Conservation (phyloP, 2,329 filamentous ascomycete genomes). For the Penicillium sp. region DNA sequence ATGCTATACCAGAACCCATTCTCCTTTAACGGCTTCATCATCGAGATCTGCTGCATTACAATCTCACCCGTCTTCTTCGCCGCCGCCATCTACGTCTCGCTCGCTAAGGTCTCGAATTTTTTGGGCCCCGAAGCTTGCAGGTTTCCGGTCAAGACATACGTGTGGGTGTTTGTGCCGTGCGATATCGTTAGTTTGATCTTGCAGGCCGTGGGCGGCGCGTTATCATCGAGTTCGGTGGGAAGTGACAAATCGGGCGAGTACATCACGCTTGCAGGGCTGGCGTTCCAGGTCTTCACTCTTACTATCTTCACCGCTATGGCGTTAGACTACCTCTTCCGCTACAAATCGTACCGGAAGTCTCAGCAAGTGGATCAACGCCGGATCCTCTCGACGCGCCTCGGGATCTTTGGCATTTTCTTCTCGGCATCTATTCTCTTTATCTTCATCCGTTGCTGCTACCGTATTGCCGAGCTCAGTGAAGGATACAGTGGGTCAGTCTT, state of each 20-base stretch:
- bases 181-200: slow-evolving; percentile 47
- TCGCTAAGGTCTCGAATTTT: slow-evolving; percentile 47
- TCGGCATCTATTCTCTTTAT: slow-evolving; percentile 56
- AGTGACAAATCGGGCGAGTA: slow-evolving; percentile 34
- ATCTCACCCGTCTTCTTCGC: slow-evolving; percentile 40
- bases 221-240: slow-evolving; percentile 25
- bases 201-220: slow-evolving; percentile 46
- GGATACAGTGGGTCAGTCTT: slow-evolving; percentile 53
- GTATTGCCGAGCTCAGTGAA: slow-evolving; percentile 65
- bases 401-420: slow-evolving; percentile 54
- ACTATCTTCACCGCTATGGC: slow-evolving; percentile 18
- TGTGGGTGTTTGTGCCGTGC: slow-evolving; percentile 44
- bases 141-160: slow-evolving; percentile 38
- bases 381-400: slow-evolving; percentile 36
- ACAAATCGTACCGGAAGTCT: slow-evolving; percentile 25
- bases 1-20: slow-evolving; percentile 62
- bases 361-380: slow-evolving; percentile 12
- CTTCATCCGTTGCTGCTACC: slow-evolving; percentile 65
- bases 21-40: slow-evolving; percentile 60
- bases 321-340: slow-evolving; percentile 9
- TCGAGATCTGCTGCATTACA: slow-evolving; percentile 53
- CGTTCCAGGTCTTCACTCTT: slow-evolving; percentile 45
- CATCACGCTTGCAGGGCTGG: slow-evolving; percentile 45
- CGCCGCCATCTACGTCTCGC: slow-evolving; percentile 67
- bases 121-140: slow-evolving; percentile 45